Evolutionary conservation across 345 rosid genomes (phyloP), one percentile per base, ranked within the genome.

Genomic region (Kandelia obovata): DNA sequence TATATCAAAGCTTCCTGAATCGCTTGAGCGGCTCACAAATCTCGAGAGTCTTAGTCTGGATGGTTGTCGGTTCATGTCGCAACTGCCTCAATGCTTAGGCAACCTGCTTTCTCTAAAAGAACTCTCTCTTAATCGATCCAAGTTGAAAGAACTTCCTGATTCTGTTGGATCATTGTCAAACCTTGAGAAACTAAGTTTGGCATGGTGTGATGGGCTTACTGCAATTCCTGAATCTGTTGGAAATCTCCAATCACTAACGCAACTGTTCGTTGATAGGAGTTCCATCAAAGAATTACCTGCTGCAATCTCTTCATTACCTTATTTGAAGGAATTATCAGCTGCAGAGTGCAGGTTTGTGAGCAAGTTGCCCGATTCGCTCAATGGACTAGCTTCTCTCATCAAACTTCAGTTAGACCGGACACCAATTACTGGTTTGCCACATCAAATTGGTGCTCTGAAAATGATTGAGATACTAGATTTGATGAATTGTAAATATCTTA

Each of bases 31-130:
- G 23, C 87, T 87, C 21, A 30, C 58, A 53, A 72, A 81, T 25
- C 88, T 84, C 56, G 86, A 84, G 72, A 78, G 69, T 56, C 70
- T 84, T n/a, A 83, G 73, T 73, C 71, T 86, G 37, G 21, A 58
- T 23, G 20, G 58, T 30, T 86, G 86, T 66, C 43, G 0, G 3
- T 65, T 15, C 2, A 35, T 82, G 15, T 79, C 75, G 72, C 66
- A 21, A 62, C 77, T 86, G 21, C 88, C 88, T 10, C 19, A 26
- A 23, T 60, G 35, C 34, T 61, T 80, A 6, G 90, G 80, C 19
- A 74, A 53, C 61, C 73, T 86, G 72, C 6, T 19, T 35, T 76
- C 85, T 32, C 74, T 86, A 19, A 82, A 70, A 62, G 80, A 79
- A 65, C 75, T 84, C 58, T 53, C 61, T 58, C 84, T 86, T 32